Evolutionary conservation across 1,284 basidiomycete genomes (phyloP).

Genomic region (Trametes versicolor): DNA sequence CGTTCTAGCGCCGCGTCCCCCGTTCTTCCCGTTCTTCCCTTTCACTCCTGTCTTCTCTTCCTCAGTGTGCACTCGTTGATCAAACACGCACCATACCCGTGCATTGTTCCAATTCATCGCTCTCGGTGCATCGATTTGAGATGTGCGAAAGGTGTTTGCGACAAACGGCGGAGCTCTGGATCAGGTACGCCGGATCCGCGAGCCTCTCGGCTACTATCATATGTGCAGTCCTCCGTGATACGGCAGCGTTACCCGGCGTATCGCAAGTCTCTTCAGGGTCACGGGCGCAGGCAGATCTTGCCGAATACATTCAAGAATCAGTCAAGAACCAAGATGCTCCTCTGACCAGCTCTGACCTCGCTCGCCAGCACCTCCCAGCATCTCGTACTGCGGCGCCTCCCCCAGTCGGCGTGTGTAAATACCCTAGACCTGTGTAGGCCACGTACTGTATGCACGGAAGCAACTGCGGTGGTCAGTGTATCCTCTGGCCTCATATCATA

Average conservation of each 20-base stretch:
- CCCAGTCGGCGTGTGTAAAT: background rate
- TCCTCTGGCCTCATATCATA: background rate
- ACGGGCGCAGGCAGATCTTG: too few species aligned
- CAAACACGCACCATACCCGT: background rate
- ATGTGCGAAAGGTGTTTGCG: background rate
- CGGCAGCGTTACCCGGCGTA: background rate
- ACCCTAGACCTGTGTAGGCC: background rate
- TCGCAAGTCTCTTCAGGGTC: background rate
- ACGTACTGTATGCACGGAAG: background rate
- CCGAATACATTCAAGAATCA: too few species aligned
- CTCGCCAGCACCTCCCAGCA: too few species aligned
- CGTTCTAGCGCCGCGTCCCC: constrained; percentile 31
- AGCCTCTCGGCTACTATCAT: constrained; percentile 14
- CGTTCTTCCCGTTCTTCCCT: constrained; percentile 19
- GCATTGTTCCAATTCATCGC: background rate
- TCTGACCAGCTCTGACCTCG: too few species aligned
- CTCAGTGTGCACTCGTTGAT: background rate
- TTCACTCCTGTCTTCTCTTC: background rate
- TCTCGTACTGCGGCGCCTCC: background rate
- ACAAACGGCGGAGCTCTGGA: background rate
- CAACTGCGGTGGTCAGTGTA: background rate
- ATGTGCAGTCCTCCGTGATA: constrained; percentile 3
- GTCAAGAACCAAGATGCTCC: too few species aligned
- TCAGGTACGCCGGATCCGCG: constrained; percentile 14
- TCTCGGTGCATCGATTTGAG: too few species aligned